These are phyloP conservation scores for Trichosanthes truncata DNA, from an alignment of 306 rosid species.

Conservation along the genomic window DNA sequence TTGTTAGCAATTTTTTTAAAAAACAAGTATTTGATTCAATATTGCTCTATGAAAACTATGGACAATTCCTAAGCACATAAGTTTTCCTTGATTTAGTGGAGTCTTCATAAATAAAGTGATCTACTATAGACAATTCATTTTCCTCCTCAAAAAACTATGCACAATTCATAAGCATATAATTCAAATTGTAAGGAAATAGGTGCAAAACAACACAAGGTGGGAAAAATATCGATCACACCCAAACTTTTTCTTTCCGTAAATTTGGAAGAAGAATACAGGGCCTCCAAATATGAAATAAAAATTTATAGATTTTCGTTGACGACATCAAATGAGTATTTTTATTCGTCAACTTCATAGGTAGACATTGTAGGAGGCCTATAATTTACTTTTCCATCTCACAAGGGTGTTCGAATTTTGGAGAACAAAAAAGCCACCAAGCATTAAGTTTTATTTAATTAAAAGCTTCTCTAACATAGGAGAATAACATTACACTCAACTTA, in stretches of 20 bases:
- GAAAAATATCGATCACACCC: not conserved
- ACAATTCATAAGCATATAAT: too few species aligned
- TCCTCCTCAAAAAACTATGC: too few species aligned
- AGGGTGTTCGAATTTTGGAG: constrained; percentile 43
- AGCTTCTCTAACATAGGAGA: not conserved
- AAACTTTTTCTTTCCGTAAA: not conserved
- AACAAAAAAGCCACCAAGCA: constrained; percentile 21
- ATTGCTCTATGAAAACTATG: too few species aligned
- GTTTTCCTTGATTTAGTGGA: too few species aligned
- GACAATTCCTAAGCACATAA: too few species aligned
- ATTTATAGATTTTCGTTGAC: not conserved
- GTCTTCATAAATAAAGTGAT: too few species aligned
- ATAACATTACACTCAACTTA: not conserved
- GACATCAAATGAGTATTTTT: not conserved
- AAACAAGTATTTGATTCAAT: too few species aligned
- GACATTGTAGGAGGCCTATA: not conserved
- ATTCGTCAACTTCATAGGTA: not conserved
- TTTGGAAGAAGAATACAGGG: not conserved
- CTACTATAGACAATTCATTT: too few species aligned
- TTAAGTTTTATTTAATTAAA: not conserved
- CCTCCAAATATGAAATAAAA: not conserved
- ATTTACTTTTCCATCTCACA: not conserved
- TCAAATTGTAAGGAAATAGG: too few species aligned
- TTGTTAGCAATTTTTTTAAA: too few species aligned
- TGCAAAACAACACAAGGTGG: too few species aligned